These are phyloP conservation scores for Neurospora intermedia DNA, from an alignment of 495 filamentous ascomycete species.

Conservation along the genomic window DNA sequence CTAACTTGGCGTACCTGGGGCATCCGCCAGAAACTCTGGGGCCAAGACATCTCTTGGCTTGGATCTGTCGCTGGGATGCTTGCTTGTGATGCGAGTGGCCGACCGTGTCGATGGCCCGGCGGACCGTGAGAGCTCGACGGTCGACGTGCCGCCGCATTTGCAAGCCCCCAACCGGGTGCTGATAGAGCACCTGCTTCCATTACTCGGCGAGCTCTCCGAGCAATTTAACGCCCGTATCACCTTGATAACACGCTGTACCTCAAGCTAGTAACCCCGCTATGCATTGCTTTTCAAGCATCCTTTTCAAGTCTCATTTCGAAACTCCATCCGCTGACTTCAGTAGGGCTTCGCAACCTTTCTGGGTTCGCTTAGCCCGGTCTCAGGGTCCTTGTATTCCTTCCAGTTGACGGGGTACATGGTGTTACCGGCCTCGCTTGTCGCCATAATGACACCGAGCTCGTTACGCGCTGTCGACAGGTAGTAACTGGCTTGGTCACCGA, in stretches of 20 bases:
- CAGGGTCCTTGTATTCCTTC: conserved; percentile 82
- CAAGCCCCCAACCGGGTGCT: not conserved
- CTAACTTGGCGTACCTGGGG: not conserved
- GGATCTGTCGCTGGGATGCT: not conserved
- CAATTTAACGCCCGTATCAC: not conserved
- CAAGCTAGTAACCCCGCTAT: not conserved
- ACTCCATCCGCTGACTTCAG: conserved; percentile 31
- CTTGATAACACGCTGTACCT: not conserved
- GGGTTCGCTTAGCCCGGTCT: conserved; percentile 64
- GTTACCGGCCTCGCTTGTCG: conserved; percentile 77
- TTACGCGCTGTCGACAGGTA: conserved; percentile 85
- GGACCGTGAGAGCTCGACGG: not conserved
- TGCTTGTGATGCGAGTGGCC: not conserved
- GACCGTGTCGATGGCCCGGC: not conserved
- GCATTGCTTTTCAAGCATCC: not conserved
- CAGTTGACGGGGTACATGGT: conserved; percentile 86
- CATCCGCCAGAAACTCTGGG: not conserved
- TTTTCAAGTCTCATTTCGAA: not conserved
- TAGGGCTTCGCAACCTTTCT: conserved; percentile 93
- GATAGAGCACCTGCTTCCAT: not conserved
- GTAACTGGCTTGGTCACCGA: conserved; percentile 90
- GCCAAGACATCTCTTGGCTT: not conserved
- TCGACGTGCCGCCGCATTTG: not conserved
- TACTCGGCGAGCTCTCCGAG: not conserved
- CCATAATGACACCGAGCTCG: conserved; percentile 89